Base-by-base conservation (phyloP, 140 eudicot species). In the Flaveria floridana region DNA sequence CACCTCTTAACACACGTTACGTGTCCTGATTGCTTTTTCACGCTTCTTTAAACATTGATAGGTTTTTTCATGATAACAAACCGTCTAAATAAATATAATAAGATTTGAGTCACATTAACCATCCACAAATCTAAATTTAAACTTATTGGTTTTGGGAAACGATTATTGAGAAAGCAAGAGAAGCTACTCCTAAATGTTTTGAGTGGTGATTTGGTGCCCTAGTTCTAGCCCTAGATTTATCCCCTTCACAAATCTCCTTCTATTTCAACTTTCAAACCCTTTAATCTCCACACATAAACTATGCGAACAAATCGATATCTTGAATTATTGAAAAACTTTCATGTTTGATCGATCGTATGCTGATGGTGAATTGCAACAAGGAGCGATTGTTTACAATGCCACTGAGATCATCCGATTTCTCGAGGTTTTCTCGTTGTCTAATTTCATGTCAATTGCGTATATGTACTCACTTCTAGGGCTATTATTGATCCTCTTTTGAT, bases 181-280 rank as follows among this genome's bases (percentile, higher is more conserved):
- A 59, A 44, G 50, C 50, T 44, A 9, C 39, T 59, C 62, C 62
- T 6, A 55, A 6, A 50, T 12, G 12, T 5, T 34, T 6, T 55
- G n/a, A 59, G 19, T 62, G 68, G 44, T 62, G 68, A 28, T 64
- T 62, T 62, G 44, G 68, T 13, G 68, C 68, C 68, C 68, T 61
- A 61, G 68, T 26, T 61, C 59, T 26, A 61, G 69, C 69, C 69
- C 46, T 64, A 30, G 13, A 64, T 34, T 62, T 20, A 64, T 64
- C 70, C 14, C 70, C 37, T 64, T 64, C 70, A 64, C 50, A 64
- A 64, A 34, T 34, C 26, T 6, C 21, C 37, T 21, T 1, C n/a
- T 3, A 14, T 25, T 58, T 58, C 39, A 23, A 25, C 25, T 53
- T 53, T 53, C 61, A 53, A 53, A 16, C 23, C 25, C 65, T 19